A percentile compares a stretch with the other conserved stretches of the same genome.
Conservation (phyloP, 2,329 filamentous ascomycete species). For the Nigrograna mackinnonii region DNA sequence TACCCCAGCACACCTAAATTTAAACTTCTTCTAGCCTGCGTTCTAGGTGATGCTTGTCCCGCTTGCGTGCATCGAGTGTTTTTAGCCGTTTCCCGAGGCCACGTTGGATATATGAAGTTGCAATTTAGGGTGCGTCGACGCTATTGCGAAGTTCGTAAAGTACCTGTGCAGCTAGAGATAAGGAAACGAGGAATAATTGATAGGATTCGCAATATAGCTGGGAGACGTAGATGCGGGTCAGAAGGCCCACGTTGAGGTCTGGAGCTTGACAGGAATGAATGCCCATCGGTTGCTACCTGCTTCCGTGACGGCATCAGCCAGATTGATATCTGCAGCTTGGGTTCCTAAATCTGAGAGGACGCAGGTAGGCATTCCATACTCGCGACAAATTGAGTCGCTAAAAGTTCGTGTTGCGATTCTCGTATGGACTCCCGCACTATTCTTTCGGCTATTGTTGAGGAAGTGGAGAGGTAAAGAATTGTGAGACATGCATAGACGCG, state of each 20-base stretch:
- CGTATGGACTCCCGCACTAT: too few relatives aligned
- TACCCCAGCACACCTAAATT: conserved; percentile 5
- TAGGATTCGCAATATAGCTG: conserved; percentile 23
- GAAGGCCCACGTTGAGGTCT: conserved; percentile 5
- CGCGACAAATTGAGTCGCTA: too few relatives aligned
- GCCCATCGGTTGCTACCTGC: too few relatives aligned
- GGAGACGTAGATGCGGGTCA: conserved; percentile 10
- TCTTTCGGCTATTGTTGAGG: not conserved
- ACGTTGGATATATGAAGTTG: conserved; percentile 12
- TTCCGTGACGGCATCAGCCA: too few relatives aligned
- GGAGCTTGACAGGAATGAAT: too few relatives aligned
- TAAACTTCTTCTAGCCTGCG: conserved; percentile 13
- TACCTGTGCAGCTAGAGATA: conserved; percentile 13
- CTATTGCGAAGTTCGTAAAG: conserved; percentile 9
- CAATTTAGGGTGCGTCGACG: conserved; percentile 2
- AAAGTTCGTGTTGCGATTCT: not conserved
- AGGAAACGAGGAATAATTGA: conserved; percentile 8
- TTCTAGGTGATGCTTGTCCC: conserved; percentile 1
- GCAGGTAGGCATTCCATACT: too few relatives aligned
- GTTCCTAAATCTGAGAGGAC: too few relatives aligned
- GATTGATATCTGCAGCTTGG: too few relatives aligned
- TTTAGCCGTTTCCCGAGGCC: conserved; percentile 4
- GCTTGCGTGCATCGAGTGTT: conserved; percentile 1
- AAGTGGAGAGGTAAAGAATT: not conserved
- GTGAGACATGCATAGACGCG: conserved; percentile 10